Conservation (phyloP, 106 monocot species). For the Dactylorhiza incarnata region DNA sequence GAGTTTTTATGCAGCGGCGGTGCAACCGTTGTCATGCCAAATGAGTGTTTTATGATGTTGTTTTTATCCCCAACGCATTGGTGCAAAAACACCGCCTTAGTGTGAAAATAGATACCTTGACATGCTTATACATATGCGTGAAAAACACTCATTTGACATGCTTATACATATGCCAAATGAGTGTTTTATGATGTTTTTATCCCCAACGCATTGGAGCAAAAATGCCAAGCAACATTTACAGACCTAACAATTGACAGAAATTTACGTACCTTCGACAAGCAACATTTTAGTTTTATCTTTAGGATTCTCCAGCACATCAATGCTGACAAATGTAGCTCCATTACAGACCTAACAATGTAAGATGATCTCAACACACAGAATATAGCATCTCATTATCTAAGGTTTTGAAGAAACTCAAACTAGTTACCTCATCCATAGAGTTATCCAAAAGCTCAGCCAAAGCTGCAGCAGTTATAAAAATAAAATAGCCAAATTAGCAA, state of each 20-base stretch:
- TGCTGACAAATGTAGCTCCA: conserved; percentile 87
- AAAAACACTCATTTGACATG: background rate
- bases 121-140: background rate
- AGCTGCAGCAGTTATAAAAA: conserved; percentile 32
- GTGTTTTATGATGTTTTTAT: too few relatives aligned
- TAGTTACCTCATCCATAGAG: conserved; percentile 73
- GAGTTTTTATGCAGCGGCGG: too few relatives aligned
- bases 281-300: conserved; percentile 68
- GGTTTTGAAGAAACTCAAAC: background rate
- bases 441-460: conserved; percentile 94
- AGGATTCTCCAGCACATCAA: conserved; percentile 59
- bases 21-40: too few relatives aligned
- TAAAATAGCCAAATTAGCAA: background rate
- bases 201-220: too few relatives aligned
- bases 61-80: too few relatives aligned
- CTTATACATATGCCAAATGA: too few relatives aligned
- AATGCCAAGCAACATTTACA: background rate
- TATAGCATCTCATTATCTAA: background rate
- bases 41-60: too few relatives aligned
- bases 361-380: background rate
- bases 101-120: too few relatives aligned
- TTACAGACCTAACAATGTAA: conserved; percentile 43
- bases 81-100: too few relatives aligned
- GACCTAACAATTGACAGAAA: background rate
- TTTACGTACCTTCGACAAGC: conserved; percentile 61